A percentile compares a stretch with the other conserved stretches of the same genome.
These are phyloP conservation scores for Colletotrichum sp. DNA, from an alignment of 2,329 filamentous ascomycete genomes.

Conservation along the genomic window DNA sequence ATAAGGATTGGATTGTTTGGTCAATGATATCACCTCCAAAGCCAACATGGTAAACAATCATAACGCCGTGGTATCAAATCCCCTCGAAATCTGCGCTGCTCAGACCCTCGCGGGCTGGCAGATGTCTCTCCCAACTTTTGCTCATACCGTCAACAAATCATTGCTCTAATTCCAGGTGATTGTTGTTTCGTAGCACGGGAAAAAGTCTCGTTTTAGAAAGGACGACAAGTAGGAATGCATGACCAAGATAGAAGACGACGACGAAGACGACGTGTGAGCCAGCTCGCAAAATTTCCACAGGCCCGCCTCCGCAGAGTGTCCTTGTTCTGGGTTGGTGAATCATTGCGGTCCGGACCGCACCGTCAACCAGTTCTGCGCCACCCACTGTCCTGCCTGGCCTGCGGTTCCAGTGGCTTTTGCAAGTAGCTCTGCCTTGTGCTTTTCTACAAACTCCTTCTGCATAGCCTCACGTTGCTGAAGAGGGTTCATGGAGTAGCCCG, in stretches of 20 bases:
- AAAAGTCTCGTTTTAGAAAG: not conserved
- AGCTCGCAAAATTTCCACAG: not conserved
- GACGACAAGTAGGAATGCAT: not conserved
- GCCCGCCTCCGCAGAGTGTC: not conserved
- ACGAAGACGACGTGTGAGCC: not conserved
- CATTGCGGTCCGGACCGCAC: conserved; percentile 15
- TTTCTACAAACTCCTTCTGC: conserved; percentile 49
- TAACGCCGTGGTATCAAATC: conserved; percentile 16
- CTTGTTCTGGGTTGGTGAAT: not conserved
- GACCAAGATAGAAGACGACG: not conserved
- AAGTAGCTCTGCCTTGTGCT: conserved; percentile 46
- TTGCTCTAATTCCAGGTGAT: not conserved
- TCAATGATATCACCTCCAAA: not conserved
- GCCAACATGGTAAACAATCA: not conserved
- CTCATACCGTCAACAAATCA: not conserved
- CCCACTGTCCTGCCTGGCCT: conserved; percentile 39
- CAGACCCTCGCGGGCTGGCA: too few species aligned
- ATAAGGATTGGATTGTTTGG: not conserved
- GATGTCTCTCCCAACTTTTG: not conserved
- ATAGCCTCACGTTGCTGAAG: conserved; percentile 53
- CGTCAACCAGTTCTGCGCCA: conserved; percentile 41
- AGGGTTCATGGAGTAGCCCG: conserved; percentile 45
- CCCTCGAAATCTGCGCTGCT: not conserved
- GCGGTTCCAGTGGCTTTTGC: conserved; percentile 42
- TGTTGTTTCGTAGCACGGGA: not conserved